phyloP scores from a whole-genome alignment of 345 rosid genomes.

The Syzygium oleosum region DNA sequence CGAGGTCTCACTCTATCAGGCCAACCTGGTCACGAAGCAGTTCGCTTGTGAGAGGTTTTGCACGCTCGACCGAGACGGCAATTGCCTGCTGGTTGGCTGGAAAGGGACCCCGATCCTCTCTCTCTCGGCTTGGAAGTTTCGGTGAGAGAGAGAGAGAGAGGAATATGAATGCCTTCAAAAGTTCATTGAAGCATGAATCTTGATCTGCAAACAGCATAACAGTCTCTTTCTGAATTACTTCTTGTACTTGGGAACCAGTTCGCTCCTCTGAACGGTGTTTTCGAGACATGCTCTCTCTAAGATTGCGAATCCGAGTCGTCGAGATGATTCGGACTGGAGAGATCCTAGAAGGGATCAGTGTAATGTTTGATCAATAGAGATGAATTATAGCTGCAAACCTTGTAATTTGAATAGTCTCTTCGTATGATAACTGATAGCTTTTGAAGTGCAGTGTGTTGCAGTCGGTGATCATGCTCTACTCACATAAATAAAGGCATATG shows the following conservation, averaged over 20 bases:
- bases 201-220: not conserved
- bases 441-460: not conserved
- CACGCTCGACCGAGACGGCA: slow-evolving; percentile 20
- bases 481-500: not conserved
- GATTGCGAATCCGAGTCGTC: not conserved
- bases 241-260: not conserved
- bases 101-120: slow-evolving; percentile 39
- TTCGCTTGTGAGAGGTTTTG: slow-evolving; percentile 8
- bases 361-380: not conserved
- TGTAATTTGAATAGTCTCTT: not conserved
- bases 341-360: not conserved
- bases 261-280: not conserved
- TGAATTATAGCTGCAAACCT: not conserved
- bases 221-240: not conserved
- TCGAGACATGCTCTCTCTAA: not conserved
- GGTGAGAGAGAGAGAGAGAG: slow-evolving; percentile 7
- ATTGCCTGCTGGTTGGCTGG: slow-evolving; percentile 29
- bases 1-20: slow-evolving; percentile 27
- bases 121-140: slow-evolving; percentile 39
- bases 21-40: slow-evolving; percentile 19
- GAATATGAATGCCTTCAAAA: not conserved
- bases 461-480: not conserved
- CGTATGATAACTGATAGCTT: not conserved
- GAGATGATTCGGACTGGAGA: not conserved
- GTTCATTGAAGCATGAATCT: not conserved